Conservation (phyloP, 805 yeast genomes). For the Lipomyces starkeyi region DNA sequence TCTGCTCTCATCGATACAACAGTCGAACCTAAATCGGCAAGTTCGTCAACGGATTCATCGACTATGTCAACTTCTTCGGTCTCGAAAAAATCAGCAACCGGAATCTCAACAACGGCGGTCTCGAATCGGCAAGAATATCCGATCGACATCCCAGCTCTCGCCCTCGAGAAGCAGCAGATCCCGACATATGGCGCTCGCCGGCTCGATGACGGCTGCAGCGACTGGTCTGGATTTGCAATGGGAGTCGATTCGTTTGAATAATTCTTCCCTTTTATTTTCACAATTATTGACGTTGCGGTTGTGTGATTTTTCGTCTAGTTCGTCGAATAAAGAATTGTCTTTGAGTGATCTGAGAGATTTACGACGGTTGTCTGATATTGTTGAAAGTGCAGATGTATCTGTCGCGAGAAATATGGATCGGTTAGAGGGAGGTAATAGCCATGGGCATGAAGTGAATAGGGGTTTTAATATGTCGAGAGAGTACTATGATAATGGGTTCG, state of each 20-base stretch:
- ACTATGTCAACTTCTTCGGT: slow-evolving; percentile 3
- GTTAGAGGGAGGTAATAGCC: neutral
- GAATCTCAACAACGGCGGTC: neutral
- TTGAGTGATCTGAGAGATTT: slow-evolving; percentile 7
- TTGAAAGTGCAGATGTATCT: slow-evolving; percentile 1
- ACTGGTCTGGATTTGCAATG: slow-evolving; percentile 34
- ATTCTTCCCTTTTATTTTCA: slow-evolving; percentile 8
- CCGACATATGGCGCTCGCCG: slow-evolving; percentile 38
- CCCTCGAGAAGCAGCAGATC: slow-evolving; percentile 31
- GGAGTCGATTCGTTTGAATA: slow-evolving; percentile 14
- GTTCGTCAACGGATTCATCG: slow-evolving; percentile 3
- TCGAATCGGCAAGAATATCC: slow-evolving; percentile 18
- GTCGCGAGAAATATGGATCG: neutral
- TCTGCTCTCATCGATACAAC: neutral
- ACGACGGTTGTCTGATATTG: neutral
- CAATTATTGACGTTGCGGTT: slow-evolving; percentile 1
- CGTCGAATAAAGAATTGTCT: neutral
- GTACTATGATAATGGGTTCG: neutral
- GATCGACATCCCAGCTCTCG: slow-evolving; percentile 26
- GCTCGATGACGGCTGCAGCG: slow-evolving; percentile 33
- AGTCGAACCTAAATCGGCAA: neutral
- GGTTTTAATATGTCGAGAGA: neutral
- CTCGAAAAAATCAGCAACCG: neutral
- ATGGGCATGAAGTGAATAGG: neutral
- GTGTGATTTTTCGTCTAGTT: slow-evolving; percentile 1